Evolutionary conservation across 2,329 filamentous ascomycete species (phyloP), one percentile per base, ranked within the genome.

Genomic region (Alternaria angustiovoidea): DNA sequence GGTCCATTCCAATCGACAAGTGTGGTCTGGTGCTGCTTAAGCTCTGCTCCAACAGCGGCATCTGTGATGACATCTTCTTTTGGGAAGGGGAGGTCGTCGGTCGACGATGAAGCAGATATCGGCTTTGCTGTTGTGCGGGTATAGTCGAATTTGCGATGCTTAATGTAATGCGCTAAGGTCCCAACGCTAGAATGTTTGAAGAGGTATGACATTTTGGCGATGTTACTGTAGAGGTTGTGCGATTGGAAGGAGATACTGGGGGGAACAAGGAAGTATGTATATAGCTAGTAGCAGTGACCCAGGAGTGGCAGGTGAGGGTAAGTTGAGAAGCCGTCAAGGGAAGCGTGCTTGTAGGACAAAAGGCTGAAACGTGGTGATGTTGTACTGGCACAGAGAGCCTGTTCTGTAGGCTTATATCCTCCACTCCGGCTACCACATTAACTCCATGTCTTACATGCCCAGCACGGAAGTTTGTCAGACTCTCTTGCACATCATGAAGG

Each of bases 1-100:
- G 75, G 75, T 0, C 73, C 74, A 53, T 75, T 78, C 78, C 80
- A 81, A 56, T 79, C 75, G 5, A 82, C 74, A 3, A 78, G 63
- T 9, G 69, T 72, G 2, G 71, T 68, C 18, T 70, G 64, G n/a
- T 67, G 41, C 36, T 63, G 59, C 39, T 69, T 71, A 36, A 68
- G 66, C 20, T 70, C 69, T 8, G 57, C 22, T 9, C 64, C 64
- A 12, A 66, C 30, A 34, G 63, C 24, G 62, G 63, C 58, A 51
- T 65, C 47, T 51, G 57, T 32, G 26, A 59, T 16, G 16, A 36
- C 32, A n/a, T 20, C 20, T 22, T 59, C 55, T 7, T 47, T 44
- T 4, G 54, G 57, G 12, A 62, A 47, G 11, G 63, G 62, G 14
- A 68, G 26, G n/a, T 71, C 66, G 32, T 72, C 70, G 16, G 54